Evolutionary conservation across 2,329 filamentous ascomycete species (phyloP).

Genomic region (Paracoccidioides lutzii): DNA sequence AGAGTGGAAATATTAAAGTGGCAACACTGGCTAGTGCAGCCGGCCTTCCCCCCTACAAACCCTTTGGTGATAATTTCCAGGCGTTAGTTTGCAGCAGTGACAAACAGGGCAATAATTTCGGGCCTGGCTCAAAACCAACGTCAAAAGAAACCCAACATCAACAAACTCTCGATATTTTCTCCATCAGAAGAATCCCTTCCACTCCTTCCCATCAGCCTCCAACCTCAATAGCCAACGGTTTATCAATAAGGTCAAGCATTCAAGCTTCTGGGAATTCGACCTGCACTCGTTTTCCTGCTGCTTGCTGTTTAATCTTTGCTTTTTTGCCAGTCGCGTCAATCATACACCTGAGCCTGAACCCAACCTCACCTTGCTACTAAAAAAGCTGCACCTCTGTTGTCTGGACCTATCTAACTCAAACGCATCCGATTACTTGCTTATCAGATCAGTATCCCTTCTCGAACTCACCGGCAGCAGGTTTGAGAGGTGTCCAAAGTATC

Average conservation of each 20-base stretch:
- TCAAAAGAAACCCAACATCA: not conserved
- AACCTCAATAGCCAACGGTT: not conserved
- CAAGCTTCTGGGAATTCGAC: conserved; percentile 23
- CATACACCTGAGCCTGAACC: not conserved
- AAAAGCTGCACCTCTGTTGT: not conserved
- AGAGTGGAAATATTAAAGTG: not conserved
- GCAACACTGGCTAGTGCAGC: not conserved
- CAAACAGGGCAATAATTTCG: not conserved
- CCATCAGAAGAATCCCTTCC: conserved; percentile 2
- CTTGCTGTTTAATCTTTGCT: conserved; percentile 3
- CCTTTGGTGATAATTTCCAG: too few relatives aligned
- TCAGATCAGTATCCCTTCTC: not conserved
- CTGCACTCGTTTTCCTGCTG: conserved; percentile 30
- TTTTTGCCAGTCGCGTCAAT: not conserved
- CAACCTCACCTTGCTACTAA: not conserved
- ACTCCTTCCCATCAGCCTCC: conserved; percentile 3
- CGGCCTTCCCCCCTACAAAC: too few relatives aligned
- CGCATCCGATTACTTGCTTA: not conserved
- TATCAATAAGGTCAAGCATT: conserved; percentile 5
- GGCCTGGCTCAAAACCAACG: not conserved
- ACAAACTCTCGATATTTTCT: not conserved
- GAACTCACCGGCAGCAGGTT: not conserved
- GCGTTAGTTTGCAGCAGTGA: not conserved
- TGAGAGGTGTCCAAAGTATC: not conserved
- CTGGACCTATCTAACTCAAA: not conserved